phyloP scores from a whole-genome alignment of 2,329 filamentous ascomycete species.

The Orbilia ellipsospora region DNA sequence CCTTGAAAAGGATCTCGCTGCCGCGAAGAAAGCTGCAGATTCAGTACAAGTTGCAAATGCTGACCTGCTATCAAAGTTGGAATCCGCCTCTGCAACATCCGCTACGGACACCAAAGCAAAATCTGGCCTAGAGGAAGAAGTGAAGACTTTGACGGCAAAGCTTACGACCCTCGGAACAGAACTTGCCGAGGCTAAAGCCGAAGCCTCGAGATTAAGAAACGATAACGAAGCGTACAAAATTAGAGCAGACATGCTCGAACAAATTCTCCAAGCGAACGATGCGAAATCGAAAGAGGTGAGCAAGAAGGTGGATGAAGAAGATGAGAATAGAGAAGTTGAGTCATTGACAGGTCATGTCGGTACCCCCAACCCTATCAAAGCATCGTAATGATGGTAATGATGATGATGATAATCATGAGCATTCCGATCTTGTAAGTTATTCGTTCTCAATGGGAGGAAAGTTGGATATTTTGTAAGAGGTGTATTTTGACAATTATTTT shows the following conservation, averaged over 20 bases:
- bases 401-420: conserved; percentile 31
- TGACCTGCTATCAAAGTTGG: conserved; percentile 22
- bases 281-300: conserved; percentile 51
- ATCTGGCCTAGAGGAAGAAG: conserved; percentile 31
- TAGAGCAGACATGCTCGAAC: conserved; percentile 39
- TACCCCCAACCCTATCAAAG: conserved; percentile 49
- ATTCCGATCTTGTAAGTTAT: conserved; percentile 51
- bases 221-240: conserved; percentile 43
- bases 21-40: conserved; percentile 33
- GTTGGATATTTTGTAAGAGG: conserved; percentile 11
- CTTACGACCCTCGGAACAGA: conserved; percentile 34
- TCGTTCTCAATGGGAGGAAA: conserved; percentile 15
- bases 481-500: conserved; percentile 31
- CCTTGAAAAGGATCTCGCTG: conserved; percentile 24
- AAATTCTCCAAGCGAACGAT: conserved; percentile 49
- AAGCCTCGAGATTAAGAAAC: conserved; percentile 32
- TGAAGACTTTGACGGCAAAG: conserved; percentile 17
- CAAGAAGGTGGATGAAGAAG: conserved; percentile 51
- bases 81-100: conserved; percentile 10
- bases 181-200: conserved; percentile 47
- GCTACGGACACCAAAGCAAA: conserved; percentile 29
- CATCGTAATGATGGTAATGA: conserved; percentile 51
- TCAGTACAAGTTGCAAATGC: conserved; percentile 25
- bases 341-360: conserved; percentile 55
- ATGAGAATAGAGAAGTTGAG: conserved; percentile 55